phyloP scores from a whole-genome alignment of 371 early-diverging fungal genomes.

The Syncephalastrum sp. region DNA sequence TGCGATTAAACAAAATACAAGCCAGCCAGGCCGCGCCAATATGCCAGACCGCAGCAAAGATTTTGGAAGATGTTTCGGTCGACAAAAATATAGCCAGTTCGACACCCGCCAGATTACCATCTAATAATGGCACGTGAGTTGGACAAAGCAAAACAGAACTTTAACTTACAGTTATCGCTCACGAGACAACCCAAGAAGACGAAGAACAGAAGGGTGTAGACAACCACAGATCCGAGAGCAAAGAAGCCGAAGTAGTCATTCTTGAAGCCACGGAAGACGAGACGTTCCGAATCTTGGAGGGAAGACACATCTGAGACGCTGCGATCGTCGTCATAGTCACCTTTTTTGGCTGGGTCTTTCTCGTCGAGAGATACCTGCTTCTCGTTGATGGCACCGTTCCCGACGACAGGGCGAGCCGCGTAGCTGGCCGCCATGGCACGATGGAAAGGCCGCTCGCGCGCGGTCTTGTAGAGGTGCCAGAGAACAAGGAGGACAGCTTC shows the following conservation, averaged over 20 bases:
- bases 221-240: conserved; percentile 49
- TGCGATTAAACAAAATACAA: conserved; percentile 36
- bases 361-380: conserved; percentile 5
- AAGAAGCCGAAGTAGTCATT: conserved; percentile 55
- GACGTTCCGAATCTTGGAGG: conserved; percentile 39
- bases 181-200: conserved; percentile 68
- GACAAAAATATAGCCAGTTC: conserved; percentile 47
- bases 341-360: conserved; percentile 2
- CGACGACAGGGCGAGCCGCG: conserved; percentile 26
- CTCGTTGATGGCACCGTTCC: conserved; percentile 21
- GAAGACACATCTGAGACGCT: conserved; percentile 21
- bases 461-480: conserved; percentile 52
- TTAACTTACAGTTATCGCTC: conserved; percentile 46
- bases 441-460: conserved; percentile 37
- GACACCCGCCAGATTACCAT: conserved; percentile 42
- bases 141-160: conserved; percentile 36
- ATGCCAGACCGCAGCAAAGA: conserved; percentile 74
- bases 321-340: conserved; percentile 8
- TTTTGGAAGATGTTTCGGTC: conserved; percentile 56
- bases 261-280: conserved; percentile 66
- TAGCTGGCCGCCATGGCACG: conserved; percentile 31
- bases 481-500: conserved; percentile 34
- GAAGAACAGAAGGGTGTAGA: conserved; percentile 62
- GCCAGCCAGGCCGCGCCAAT: conserved; percentile 64
- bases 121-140: conserved; percentile 58